Conservation (phyloP, 108 stramenopile genomes). For the Epithemia pelagica region DNA sequence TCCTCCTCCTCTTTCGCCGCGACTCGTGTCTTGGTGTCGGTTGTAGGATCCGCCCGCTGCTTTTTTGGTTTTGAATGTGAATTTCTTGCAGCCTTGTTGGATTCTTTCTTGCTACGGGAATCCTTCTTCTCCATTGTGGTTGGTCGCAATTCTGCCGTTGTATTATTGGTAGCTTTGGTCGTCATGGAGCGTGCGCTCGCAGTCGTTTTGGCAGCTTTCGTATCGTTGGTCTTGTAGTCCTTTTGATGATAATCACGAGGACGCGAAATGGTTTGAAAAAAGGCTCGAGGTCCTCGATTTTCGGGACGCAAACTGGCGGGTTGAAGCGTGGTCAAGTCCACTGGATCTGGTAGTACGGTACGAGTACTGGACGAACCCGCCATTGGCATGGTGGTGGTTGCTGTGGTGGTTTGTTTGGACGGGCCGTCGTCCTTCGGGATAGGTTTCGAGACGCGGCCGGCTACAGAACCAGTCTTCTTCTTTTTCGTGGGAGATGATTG, state of each 20-base stretch:
- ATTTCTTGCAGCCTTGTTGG: background rate
- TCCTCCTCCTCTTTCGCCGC: background rate
- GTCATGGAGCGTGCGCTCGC: background rate
- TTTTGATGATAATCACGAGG: constrained; percentile 1
- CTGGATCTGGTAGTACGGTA: no score
- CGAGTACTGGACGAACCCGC: no score
- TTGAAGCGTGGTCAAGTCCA: background rate
- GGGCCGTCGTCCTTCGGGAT: no score
- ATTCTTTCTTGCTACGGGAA: background rate
- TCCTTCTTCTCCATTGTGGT: background rate
- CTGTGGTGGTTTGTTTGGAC: no score
- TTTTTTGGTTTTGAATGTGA: background rate
- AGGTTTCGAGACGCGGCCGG: no score
- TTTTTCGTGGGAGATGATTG: no score
- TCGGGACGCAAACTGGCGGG: constrained; percentile 1
- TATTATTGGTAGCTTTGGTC: background rate
- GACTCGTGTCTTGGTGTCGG: background rate
- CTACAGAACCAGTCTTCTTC: no score
- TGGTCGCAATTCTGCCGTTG: background rate
- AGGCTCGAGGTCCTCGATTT: background rate
- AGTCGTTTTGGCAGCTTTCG: background rate
- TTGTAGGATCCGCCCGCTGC: background rate
- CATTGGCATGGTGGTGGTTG: no score
- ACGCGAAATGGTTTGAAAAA: background rate
- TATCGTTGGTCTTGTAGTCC: background rate